Conservation (phyloP, 331 rosid species). For the Quercus tomentella region DNA sequence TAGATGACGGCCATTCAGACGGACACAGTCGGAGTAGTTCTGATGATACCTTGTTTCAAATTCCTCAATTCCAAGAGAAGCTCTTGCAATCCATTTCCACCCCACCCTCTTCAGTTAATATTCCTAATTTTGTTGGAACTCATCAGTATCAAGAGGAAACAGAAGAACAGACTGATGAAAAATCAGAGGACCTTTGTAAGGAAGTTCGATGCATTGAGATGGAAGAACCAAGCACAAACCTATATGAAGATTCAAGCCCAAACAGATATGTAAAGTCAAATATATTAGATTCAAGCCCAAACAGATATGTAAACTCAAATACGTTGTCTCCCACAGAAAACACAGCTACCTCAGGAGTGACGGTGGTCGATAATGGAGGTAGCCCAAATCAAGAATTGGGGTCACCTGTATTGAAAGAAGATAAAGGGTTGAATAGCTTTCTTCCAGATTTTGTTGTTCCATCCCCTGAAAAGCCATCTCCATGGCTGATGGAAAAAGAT, state of each 20-base stretch:
- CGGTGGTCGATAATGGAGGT: slow-evolving; percentile 35
- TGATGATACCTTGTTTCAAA: slow-evolving; percentile 62
- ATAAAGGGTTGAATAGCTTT: slow-evolving; percentile 24
- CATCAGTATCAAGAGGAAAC: slow-evolving; percentile 34
- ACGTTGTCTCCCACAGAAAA: slow-evolving; percentile 48
- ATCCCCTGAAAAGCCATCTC: slow-evolving; percentile 45
- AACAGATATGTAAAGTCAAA: slow-evolving; percentile 34
- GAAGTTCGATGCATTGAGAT: slow-evolving; percentile 80
- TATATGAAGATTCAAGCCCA: slow-evolving; percentile 30
- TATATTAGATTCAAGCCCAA: slow-evolving; percentile 35
- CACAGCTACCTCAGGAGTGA: slow-evolving; percentile 34
- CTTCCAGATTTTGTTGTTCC: slow-evolving; percentile 32
- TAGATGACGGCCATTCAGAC: slow-evolving; percentile 55
- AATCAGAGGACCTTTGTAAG: slow-evolving; percentile 55
- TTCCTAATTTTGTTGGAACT: slow-evolving; percentile 30
- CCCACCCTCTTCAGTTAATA: slow-evolving; percentile 26
- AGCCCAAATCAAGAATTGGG: slow-evolving; percentile 26
- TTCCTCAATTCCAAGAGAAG: slow-evolving; percentile 56
- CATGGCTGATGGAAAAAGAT: slow-evolving; percentile 35
- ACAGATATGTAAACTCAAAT: slow-evolving; percentile 37
- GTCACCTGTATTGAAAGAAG: slow-evolving; percentile 39
- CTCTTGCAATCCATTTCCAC: slow-evolving; percentile 39
- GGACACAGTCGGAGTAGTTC: slow-evolving; percentile 63
- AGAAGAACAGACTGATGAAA: slow-evolving; percentile 52
- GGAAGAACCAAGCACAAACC: slow-evolving; percentile 39